Base-by-base conservation (phyloP, 208 protist genomes). In the Leptomonas pyrrhocoris region DNA sequence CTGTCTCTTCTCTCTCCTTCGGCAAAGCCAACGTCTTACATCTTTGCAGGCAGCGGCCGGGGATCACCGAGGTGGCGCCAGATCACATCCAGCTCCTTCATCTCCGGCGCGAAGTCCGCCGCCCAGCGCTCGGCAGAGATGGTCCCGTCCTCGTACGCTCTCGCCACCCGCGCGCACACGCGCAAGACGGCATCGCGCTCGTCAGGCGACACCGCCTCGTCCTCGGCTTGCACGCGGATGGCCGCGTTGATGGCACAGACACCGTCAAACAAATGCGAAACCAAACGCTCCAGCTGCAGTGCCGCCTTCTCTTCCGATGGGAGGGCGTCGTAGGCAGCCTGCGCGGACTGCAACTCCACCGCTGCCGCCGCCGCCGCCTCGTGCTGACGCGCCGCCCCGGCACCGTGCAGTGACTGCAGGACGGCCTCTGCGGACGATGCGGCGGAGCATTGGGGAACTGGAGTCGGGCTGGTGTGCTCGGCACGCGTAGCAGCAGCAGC, bases 231-330 rank as follows among this genome's bases (percentile, higher is more conserved):
- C 70, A 86, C 73, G 23, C 80, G 74, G 15, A 90, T 73, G 2
- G 81, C 78, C 34, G 79, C 83, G 56, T 77, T 89, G 13, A 76
- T 68, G 6, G 89, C 86, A 50, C 77, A 86, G 1, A 94, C 63
- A 16, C 78, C 86, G 25, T 89, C 84, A 45, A 74, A 88, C 38
- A 86, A 73, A 59, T 92, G 85, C 19, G 58, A 51, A n/a, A 64
- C 54, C 19, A 51, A 40, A 4, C 54, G 73, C 68, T 80, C 79
- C 25, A 19, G 16, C 53, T 57, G 61, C 43, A 76, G 56, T 1
- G 65, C 43, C 4, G 55, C 59, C 63, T 78, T 83, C 48, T 76
- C 77, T 43, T 67, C 53, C 28, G 30, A n/a, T 8, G 67, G 49
- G n/a, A 80, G 45, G 25, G 62, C 53, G 12, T 78, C 71, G 61